phyloP scores from a whole-genome alignment of 176 grass and related monocot genomes.

The sorghum (Sorghum bicolor) region Sorghum_bicolor_NCBIv3 NC_012872.2:8108001-8108500 shows the following conservation, averaged over 20 bases:
- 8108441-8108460: constrained; percentile 69
- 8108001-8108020: constrained; percentile 75
- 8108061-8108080: constrained; percentile 72
- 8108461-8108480: constrained; percentile 77
- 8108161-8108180: constrained; percentile 27
- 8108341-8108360: constrained; percentile 20
- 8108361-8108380: constrained; percentile 92
- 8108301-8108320: constrained; percentile 60
- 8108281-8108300: constrained; percentile 74
- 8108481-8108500: constrained; percentile 73
- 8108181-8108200: constrained; percentile 7
- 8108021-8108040: constrained; percentile 90
- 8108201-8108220: background rate
- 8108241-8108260: constrained; percentile 32
- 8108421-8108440: constrained; percentile 72
- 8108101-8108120: constrained; percentile 84
- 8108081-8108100: constrained; percentile 58
- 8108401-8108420: constrained; percentile 73
- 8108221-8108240: background rate
- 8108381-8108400: constrained; percentile 79
- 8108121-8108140: constrained; percentile 85
- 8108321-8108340: constrained; percentile 35
- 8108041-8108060: constrained; percentile 81
- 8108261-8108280: constrained; percentile 82
- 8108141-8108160: constrained; percentile 81